Base-by-base conservation (phyloP, 345 rosid species). In the Rhodamnia argentea region DNA sequence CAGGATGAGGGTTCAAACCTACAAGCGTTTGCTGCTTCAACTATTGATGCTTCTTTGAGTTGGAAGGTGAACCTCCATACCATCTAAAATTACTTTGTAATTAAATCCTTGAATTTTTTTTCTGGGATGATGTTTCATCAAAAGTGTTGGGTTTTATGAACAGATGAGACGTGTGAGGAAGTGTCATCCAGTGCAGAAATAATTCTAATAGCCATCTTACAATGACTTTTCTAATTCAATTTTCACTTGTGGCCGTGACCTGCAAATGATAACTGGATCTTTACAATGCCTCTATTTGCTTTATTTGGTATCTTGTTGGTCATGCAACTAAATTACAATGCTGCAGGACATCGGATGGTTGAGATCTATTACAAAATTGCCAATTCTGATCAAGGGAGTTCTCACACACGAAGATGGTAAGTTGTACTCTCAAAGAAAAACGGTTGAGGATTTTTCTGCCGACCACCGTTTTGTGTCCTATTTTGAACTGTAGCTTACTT, bases 381-480 rank as follows among this genome's bases (percentile, higher is more conserved):
- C 97, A 0, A 87, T 97, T 84, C 87, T 95, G 84, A 82, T 97
- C 85, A 95, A 97, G 89, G 99, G 97, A 42, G 83, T 95, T 40
- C 96, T 97, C 87, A 94, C 98, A 40, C 87, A 64, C 42, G 98
- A 96, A 92, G 99, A 97, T 84, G 98, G 97, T 94, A 92, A 90
- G 88, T 50, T 2, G 58, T 32, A 26, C 23, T 58, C 32, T 58
- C 1, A 18, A 56, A 47, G 44, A 32, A 55, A 37, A 84, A 42
- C 44, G 18, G 42, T 29, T 64, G 44, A 64, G 44, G 76, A 64
- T 64, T 18, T 20, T 5, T 29, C 42, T 16, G 23, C 7, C 3
- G 76, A 29, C 22, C 2, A 29, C 22, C 2, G 76, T 32, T 4
- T 64, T 29, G 42, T 64, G 76, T 16, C 11, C 18, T 64, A 29